Conservation (phyloP, 2,329 filamentous ascomycete genomes). For the Aspergillus uvarum region DNA sequence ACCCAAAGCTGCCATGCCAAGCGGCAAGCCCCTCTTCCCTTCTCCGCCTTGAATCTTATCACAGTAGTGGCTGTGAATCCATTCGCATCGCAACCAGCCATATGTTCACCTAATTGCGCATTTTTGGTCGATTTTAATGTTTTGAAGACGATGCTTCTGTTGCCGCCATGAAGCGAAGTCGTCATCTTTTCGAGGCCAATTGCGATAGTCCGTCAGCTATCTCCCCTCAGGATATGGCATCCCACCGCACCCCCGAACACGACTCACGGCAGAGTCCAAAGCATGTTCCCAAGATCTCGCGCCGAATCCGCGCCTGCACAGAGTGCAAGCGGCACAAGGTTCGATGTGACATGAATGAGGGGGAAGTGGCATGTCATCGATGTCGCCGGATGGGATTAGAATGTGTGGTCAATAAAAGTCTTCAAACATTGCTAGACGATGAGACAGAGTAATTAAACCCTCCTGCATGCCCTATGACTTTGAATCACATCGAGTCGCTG, state of each 20-base stretch:
- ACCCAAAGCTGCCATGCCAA: background rate
- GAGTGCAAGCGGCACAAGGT: slow-evolving; percentile 57
- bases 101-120: background rate
- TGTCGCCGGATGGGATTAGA: slow-evolving; percentile 52
- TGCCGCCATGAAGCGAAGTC: slow-evolving; percentile 41
- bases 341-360: slow-evolving; percentile 54
- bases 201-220: slow-evolving; percentile 36
- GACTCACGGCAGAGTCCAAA: slow-evolving; percentile 24
- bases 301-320: slow-evolving; percentile 52
- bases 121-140: slow-evolving; percentile 5
- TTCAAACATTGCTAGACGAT: slow-evolving; percentile 51
- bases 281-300: slow-evolving; percentile 45
- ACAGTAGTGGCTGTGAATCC: background rate
- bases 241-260: slow-evolving; percentile 27
- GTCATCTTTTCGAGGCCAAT: slow-evolving; percentile 39
- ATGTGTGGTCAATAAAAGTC: slow-evolving; percentile 54
- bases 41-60: slow-evolving; percentile 1
- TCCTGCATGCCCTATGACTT: background rate
- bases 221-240: slow-evolving; percentile 30
- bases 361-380: slow-evolving; percentile 50
- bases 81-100: slow-evolving; percentile 12
- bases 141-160: slow-evolving; percentile 23
- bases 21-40: slow-evolving; percentile 2
- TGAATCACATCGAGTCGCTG: slow-evolving; percentile 5
- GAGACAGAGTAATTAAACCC: slow-evolving; percentile 45